phyloP scores from a whole-genome alignment of 352 stramenopile genomes.

The Phytophthora pistaciae region DNA sequence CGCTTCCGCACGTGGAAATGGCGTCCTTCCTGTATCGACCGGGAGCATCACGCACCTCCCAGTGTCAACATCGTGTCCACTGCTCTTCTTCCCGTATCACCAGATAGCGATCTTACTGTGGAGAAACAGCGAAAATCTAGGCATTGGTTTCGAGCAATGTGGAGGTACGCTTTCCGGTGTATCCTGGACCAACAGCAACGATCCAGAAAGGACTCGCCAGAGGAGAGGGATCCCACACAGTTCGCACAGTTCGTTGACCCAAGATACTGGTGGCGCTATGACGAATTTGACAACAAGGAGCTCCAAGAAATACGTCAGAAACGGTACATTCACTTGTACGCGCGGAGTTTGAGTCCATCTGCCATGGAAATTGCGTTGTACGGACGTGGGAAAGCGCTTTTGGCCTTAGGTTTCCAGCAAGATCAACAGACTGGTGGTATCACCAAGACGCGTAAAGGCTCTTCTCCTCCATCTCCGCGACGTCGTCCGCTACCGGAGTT shows the following conservation, averaged over 20 bases:
- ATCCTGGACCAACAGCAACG: slow-evolving; percentile 46
- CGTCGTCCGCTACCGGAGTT: slow-evolving; percentile 27
- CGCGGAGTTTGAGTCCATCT: slow-evolving; percentile 51
- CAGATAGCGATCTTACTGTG: slow-evolving; percentile 20
- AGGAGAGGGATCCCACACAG: background rate
- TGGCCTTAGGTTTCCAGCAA: slow-evolving; percentile 18
- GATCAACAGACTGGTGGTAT: background rate
- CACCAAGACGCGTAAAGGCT: slow-evolving; percentile 3
- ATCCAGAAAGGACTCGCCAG: slow-evolving; percentile 9
- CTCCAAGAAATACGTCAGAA: slow-evolving; percentile 37
- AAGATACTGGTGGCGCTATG: slow-evolving; percentile 27
- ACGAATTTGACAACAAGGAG: slow-evolving; percentile 27
- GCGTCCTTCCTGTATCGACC: slow-evolving; percentile 65
- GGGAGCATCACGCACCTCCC: slow-evolving; percentile 43
- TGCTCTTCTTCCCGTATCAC: slow-evolving; percentile 47
- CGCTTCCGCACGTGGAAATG: slow-evolving; percentile 41
- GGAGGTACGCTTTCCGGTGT: slow-evolving; percentile 67
- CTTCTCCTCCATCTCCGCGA: slow-evolving; percentile 23
- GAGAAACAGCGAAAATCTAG: slow-evolving; percentile 49
- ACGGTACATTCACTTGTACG: slow-evolving; percentile 72
- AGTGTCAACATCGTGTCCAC: slow-evolving; percentile 38
- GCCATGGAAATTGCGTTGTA: slow-evolving; percentile 53
- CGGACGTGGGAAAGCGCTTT: slow-evolving; percentile 39
- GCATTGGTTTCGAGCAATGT: slow-evolving; percentile 72
- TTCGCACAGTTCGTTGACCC: slow-evolving; percentile 4